Evolutionary conservation across 2,329 filamentous ascomycete species (phyloP), one percentile per base, ranked within the genome.

Genomic region (Madurella mycetomatis): DNA sequence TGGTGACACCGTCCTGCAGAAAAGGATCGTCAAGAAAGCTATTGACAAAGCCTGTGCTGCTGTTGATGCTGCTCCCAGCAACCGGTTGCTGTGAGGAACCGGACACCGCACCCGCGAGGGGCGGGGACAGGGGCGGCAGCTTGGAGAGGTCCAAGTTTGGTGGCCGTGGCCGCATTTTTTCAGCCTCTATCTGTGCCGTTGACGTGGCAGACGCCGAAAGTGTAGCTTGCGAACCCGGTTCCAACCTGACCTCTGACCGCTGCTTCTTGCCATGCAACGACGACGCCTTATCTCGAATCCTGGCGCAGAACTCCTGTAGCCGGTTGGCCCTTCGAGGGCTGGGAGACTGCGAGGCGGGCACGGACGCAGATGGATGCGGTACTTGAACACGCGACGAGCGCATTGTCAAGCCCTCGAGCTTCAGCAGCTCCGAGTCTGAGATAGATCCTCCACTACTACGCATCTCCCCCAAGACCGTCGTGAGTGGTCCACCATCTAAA

Each of bases 351-450:
- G 59, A 62, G 4, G 59, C 44, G 8, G 60, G 60, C 37, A 58
- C 56, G 12, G 60, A 61, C 18, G 53, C 57, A 17, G 59, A 57
- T 18, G 53, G 32, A 18, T 55, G 57, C 9, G 57, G 60, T 17
- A 58, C 17, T 16, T 63, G 54, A 19, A 61, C 34, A 31, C 61
- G 60, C 17, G 67, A 62, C 41, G 65, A 67, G 39, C 60, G 57
- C 60, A 70, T 66, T 41, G 65, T 65, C 41, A 70, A 47, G n/a
- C 66, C 66, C 55, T 69, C 66, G 50, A 70, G 64, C 47, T 62
- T 64, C 31, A 67, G 61, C 16, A 69, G 62, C 56, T 69, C 66
- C 19, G 65, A 64, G 55, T 68, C 67, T 19, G 66, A 66, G 52
- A 66, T 63, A 44, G 67, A 65, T 31, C 62, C 62, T 15, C 62